Evolutionary conservation across 2,329 filamentous ascomycete species (phyloP).

Genomic region (Westerdykella aurantiaca): DNA sequence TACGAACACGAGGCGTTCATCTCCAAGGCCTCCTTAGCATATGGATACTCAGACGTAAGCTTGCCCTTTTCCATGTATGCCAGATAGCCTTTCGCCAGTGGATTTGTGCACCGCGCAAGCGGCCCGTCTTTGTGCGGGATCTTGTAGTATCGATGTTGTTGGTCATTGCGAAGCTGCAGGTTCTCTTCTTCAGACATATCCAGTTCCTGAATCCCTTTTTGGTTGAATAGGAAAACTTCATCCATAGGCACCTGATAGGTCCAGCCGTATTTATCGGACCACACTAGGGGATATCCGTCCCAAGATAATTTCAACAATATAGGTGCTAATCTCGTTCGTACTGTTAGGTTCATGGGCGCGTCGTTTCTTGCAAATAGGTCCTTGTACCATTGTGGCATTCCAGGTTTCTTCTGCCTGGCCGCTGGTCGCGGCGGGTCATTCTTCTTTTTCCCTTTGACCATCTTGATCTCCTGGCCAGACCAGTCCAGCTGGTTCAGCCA

Average conservation of each 20-base stretch:
- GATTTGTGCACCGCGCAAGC: conserved; percentile 73
- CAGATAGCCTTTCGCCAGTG: conserved; percentile 86
- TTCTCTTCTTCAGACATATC: conserved; percentile 67
- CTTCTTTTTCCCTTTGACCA: conserved; percentile 89
- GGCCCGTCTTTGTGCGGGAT: conserved; percentile 95
- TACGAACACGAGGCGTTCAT: conserved; percentile 99
- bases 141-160: conserved; percentile 71
- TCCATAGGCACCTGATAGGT: conserved; percentile 69
- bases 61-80: conserved; percentile 85
- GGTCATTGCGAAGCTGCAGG: conserved; percentile 59
- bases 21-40: conserved; percentile 90
- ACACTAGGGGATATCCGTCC: conserved; percentile 83
- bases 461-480: conserved; percentile 86
- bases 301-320: conserved; percentile 77
- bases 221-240: conserved; percentile 59
- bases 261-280: conserved; percentile 93
- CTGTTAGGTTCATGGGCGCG: conserved; percentile 67
- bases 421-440: conserved; percentile 69
- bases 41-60: conserved; percentile 77
- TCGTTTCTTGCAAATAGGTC: conserved; percentile 70
- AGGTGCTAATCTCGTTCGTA: conserved; percentile 82
- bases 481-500: conserved; percentile 95
- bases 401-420: conserved; percentile 83
- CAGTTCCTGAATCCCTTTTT: conserved; percentile 67
- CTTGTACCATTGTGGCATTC: conserved; percentile 95